Conservation (phyloP, 2,329 filamentous ascomycete genomes). For the Rhynchosporium graminicola region DNA sequence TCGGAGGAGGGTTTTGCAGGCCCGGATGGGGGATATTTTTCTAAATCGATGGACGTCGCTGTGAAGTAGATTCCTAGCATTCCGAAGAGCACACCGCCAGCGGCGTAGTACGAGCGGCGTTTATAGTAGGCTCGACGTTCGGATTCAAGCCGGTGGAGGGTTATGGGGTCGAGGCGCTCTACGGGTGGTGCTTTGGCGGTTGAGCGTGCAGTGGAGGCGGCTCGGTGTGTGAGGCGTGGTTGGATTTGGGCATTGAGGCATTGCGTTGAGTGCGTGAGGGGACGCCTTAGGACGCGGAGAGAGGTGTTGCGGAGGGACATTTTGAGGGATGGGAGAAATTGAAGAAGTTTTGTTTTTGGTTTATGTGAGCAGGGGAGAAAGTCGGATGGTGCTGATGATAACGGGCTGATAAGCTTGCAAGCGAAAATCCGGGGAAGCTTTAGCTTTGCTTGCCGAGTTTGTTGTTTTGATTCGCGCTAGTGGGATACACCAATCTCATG, state of each 20-base stretch:
- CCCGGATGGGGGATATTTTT: constrained; percentile 17
- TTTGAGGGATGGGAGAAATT: constrained; percentile 12
- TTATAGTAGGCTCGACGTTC: constrained; percentile 36
- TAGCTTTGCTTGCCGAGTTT: not conserved
- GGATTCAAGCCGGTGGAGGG: constrained; percentile 36
- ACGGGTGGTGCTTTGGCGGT: constrained; percentile 11
- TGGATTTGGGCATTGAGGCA: constrained; percentile 11
- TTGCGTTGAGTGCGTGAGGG: constrained; percentile 8
- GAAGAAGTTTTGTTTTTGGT: not conserved
- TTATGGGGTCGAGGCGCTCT: constrained; percentile 32
- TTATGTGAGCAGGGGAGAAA: not conserved
- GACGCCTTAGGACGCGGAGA: constrained; percentile 17
- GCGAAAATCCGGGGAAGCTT: constrained; percentile 28
- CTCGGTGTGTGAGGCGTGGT: not conserved
- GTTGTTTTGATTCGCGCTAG: constrained; percentile 3
- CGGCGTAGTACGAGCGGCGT: constrained; percentile 37
- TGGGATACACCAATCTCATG: not conserved
- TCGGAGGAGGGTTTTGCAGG: constrained; percentile 18
- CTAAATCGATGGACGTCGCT: constrained; percentile 36
- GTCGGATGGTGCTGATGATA: not conserved
- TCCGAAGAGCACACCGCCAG: constrained; percentile 33
- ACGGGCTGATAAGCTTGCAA: constrained; percentile 21
- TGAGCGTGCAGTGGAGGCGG: constrained; percentile 8
- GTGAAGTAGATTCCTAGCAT: constrained; percentile 40
- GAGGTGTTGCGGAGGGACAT: constrained; percentile 32